Evolutionary conservation across 176 grass and related monocot genomes (phyloP).

Genomic region (Musa beccarii): DNA sequence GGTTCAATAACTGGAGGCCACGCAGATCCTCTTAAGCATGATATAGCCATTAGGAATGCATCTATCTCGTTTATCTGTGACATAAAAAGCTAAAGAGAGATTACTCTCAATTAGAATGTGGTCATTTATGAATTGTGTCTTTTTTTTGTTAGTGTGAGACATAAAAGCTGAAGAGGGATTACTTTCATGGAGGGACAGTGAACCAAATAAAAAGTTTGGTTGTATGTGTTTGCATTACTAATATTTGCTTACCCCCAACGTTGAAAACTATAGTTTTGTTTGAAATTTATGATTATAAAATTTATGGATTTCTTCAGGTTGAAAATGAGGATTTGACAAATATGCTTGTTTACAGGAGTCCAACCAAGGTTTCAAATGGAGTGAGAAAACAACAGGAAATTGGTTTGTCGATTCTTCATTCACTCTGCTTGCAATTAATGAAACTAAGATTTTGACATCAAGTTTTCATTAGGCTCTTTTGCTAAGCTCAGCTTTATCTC

Average conservation of each 20-base stretch:
- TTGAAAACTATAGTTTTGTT: too few relatives aligned
- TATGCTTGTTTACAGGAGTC: too few relatives aligned
- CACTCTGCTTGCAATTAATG: too few relatives aligned
- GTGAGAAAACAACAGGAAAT: too few relatives aligned
- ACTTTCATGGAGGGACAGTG: background rate
- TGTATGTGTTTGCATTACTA: background rate
- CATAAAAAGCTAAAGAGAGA: background rate
- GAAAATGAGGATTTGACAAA: too few relatives aligned
- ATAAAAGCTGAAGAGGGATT: background rate
- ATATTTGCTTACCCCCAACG: background rate
- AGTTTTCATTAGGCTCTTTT: too few relatives aligned
- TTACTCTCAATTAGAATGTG: background rate
- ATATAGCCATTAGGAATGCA: background rate
- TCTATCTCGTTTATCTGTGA: background rate
- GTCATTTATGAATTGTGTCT: background rate
- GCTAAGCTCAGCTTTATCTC: too few relatives aligned
- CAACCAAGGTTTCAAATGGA: too few relatives aligned
- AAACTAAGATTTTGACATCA: too few relatives aligned
- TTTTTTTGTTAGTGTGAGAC: background rate
- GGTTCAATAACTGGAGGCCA: slow-evolving; percentile 74
- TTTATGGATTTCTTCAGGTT: too few relatives aligned
- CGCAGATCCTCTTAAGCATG: background rate
- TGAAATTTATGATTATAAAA: too few relatives aligned
- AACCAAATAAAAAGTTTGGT: background rate
- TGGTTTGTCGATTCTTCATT: too few relatives aligned